Conservation (phyloP, 1,284 basidiomycete species). For the Takashimella tepidaria region DNA sequence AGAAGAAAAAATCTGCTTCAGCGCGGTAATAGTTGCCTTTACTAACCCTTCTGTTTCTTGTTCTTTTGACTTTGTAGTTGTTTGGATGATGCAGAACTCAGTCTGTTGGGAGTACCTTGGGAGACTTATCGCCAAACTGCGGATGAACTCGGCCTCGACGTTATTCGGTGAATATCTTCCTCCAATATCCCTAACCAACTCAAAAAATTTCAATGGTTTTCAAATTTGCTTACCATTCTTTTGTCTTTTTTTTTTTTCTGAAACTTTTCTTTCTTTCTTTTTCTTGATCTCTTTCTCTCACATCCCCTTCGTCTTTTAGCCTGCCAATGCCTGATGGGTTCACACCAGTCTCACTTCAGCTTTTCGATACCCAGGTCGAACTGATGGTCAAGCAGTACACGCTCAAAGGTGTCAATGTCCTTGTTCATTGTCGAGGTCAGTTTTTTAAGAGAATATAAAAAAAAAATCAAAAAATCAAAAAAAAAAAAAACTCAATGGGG, state of each 20-base stretch:
- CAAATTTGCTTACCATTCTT: constrained; percentile 9
- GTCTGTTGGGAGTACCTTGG: constrained; percentile 79
- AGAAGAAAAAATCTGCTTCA: no score
- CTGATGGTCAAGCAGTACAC: constrained; percentile 70
- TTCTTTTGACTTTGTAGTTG: constrained; percentile 54
- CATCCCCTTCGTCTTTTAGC: constrained; percentile 46
- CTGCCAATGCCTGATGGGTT: constrained; percentile 90
- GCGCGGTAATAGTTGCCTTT: no score
- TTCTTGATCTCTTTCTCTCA: constrained; percentile 3
- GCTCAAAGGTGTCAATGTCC: constrained; percentile 64
- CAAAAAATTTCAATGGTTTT: no score
- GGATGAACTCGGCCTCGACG: constrained; percentile 62
- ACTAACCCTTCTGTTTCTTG: no score
- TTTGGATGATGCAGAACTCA: constrained; percentile 78
- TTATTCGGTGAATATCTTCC: constrained; percentile 55
- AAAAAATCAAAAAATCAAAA: neutral
- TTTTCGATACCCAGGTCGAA: constrained; percentile 67
- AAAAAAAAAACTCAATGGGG: no score
- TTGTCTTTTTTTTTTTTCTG: neutral
- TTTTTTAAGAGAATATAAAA: constrained; percentile 1
- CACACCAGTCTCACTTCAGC: constrained; percentile 61
- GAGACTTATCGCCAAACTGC: constrained; percentile 64
- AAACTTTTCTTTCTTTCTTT: neutral
- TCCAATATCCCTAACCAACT: neutral
- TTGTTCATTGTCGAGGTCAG: constrained; percentile 83